Evolutionary conservation across 2,329 filamentous ascomycete genomes (phyloP).

Genomic region (Endothia cerciana): DNA sequence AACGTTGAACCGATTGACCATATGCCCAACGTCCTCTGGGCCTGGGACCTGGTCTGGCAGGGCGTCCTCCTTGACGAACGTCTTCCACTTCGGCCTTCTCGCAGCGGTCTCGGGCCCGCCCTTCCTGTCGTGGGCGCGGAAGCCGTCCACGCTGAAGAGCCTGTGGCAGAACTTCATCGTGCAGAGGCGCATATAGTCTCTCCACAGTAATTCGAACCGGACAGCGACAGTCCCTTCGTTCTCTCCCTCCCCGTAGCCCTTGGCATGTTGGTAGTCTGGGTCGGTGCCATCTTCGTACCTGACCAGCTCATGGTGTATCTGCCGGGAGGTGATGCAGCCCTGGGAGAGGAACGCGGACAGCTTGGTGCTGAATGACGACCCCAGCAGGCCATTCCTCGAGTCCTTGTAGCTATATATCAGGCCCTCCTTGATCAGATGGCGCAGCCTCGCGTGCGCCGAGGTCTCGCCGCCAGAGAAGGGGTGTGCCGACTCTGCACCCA

Average conservation of each 20-base stretch:
- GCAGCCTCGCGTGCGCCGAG: slow-evolving; percentile 60
- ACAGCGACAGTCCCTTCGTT: slow-evolving; percentile 72
- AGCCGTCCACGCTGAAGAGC: slow-evolving; percentile 69
- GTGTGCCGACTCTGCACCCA: slow-evolving; percentile 61
- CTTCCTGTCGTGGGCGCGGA: slow-evolving; percentile 55
- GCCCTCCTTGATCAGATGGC: slow-evolving; percentile 63
- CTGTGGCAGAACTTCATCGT: slow-evolving; percentile 68
- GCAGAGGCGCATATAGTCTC: slow-evolving; percentile 81
- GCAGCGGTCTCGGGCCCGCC: slow-evolving; percentile 41
- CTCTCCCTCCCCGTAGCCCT: slow-evolving; percentile 70
- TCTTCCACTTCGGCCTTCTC: slow-evolving; percentile 51
- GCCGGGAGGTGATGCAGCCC: slow-evolving; percentile 73
- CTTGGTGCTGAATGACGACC: slow-evolving; percentile 74
- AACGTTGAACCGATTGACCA: slow-evolving; percentile 62
- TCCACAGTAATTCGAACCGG: slow-evolving; percentile 75
- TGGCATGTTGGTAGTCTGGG: slow-evolving; percentile 41
- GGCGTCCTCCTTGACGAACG: slow-evolving; percentile 40
- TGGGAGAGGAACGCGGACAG: slow-evolving; percentile 74
- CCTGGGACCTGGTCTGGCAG: slow-evolving; percentile 43
- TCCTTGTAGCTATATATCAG: slow-evolving; percentile 68
- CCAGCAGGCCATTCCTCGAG: slow-evolving; percentile 73
- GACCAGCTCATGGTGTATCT: slow-evolving; percentile 69
- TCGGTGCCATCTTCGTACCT: slow-evolving; percentile 69
- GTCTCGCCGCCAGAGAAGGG: slow-evolving; percentile 72
- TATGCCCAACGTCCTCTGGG: slow-evolving; percentile 49